These are phyloP conservation scores for Leccinum glutinopallens DNA, from an alignment of 1,284 basidiomycete species.

Conservation along the genomic window DNA sequence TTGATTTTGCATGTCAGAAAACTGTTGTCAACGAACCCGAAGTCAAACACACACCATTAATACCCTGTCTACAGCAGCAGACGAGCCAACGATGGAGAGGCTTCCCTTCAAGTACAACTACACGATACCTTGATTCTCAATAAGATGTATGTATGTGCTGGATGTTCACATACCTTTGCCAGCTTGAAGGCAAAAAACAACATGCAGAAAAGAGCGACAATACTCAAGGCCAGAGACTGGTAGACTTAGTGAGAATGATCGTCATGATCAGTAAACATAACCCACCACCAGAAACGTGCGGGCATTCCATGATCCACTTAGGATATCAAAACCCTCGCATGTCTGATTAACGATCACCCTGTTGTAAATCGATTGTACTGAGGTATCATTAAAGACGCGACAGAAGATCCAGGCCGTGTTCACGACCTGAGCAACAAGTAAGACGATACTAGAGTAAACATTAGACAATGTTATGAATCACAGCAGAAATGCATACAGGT, in stretches of 20 bases:
- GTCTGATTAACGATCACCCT: conserved; percentile 37
- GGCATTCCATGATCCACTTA: conserved; percentile 44
- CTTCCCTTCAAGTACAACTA: conserved; percentile 52
- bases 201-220: conserved; percentile 36
- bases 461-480: conserved; percentile 2
- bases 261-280: conserved; percentile 7
- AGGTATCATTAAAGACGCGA: conserved; percentile 37
- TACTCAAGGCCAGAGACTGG: conserved; percentile 39
- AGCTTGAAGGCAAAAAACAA: conserved; percentile 42
- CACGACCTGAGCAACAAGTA: conserved; percentile 44
- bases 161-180: conserved; percentile 37
- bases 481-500: conserved; percentile 37
- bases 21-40: background rate
- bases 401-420: conserved; percentile 47
- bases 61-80: conserved; percentile 45
- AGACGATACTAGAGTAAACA: conserved; percentile 29
- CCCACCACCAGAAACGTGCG: conserved; percentile 40
- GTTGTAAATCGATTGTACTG: conserved; percentile 36
- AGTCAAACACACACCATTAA: conserved; percentile 28
- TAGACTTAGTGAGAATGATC: background rate
- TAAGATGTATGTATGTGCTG: background rate
- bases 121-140: background rate
- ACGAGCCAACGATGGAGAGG: conserved; percentile 54
- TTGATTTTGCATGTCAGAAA: conserved; percentile 3
- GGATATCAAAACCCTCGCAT: conserved; percentile 40